A percentile compares a stretch with the other conserved stretches of the same genome.
phyloP scores from a whole-genome alignment of 139 green algal genomes.

The Parachlorella kessleri region DNA sequence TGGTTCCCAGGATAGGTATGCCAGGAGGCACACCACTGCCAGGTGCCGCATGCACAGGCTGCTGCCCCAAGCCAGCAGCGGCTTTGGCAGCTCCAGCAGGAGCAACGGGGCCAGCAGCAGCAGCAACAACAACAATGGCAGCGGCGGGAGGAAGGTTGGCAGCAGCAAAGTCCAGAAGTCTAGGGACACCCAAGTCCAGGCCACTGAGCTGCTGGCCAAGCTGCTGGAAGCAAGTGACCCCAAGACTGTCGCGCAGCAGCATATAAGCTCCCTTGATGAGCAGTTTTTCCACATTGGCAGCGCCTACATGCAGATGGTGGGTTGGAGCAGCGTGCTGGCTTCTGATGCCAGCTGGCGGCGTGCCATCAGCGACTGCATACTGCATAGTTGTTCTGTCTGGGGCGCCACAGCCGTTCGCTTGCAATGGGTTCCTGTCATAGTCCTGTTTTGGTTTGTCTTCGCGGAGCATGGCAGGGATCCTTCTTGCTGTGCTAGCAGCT shows the following conservation, averaged over 20 bases:
- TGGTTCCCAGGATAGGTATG: too few relatives aligned
- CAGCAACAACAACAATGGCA: neutral
- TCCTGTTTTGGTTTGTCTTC: neutral
- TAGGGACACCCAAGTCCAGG: slow-evolving; percentile 17
- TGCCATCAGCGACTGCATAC: too few relatives aligned
- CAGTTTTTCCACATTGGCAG: slow-evolving; percentile 54
- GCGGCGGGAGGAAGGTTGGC: neutral
- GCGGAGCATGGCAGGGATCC: too few relatives aligned
- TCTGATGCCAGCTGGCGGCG: too few relatives aligned
- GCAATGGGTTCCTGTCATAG: too few relatives aligned
- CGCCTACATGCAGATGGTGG: slow-evolving; percentile 60
- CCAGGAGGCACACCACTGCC: too few relatives aligned
- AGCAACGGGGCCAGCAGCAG: neutral
- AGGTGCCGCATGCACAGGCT: neutral
- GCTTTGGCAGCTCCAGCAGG: neutral
- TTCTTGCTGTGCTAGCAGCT: too few relatives aligned
- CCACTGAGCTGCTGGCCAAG: slow-evolving; percentile 36
- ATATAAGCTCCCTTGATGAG: slow-evolving; percentile 46
- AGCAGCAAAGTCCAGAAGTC: neutral
- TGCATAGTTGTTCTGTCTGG: too few relatives aligned
- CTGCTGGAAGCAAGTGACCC: slow-evolving; percentile 29
- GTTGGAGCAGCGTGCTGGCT: too few relatives aligned
- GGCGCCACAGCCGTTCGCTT: too few relatives aligned
- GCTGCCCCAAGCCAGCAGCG: neutral
- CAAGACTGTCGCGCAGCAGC: slow-evolving; percentile 5